Percentiles rank a stretch among this genome's conserved stretches.
These are phyloP conservation scores for Lolium rigidum DNA, from an alignment of 176 grass and related monocot genomes.

Conservation along the genomic window DNA sequence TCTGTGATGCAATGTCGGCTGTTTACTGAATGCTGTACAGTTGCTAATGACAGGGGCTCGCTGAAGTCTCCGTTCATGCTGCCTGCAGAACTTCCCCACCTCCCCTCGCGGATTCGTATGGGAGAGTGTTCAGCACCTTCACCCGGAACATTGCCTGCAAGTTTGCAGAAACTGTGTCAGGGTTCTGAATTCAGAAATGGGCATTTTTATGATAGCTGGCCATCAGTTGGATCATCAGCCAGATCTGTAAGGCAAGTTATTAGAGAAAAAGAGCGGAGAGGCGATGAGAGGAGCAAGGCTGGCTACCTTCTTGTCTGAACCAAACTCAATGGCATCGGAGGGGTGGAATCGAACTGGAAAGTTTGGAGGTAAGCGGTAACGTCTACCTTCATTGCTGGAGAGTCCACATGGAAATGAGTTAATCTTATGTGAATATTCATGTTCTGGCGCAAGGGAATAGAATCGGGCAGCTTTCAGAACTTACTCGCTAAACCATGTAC, in stretches of 20 bases:
- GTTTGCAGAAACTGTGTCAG: not conserved
- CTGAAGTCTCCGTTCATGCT: conserved; percentile 49
- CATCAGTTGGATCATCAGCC: not conserved
- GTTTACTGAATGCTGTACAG: conserved; percentile 55
- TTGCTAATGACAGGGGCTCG: conserved; percentile 5
- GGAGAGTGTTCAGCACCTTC: conserved; percentile 74
- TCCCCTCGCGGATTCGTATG: conserved; percentile 56
- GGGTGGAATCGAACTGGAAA: conserved; percentile 84
- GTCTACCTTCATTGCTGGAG: conserved; percentile 82
- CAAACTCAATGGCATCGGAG: conserved; percentile 76
- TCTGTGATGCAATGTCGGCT: conserved; percentile 9
- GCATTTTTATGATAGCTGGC: not conserved
- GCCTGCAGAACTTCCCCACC: conserved; percentile 63
- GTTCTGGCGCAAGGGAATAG: conserved; percentile 3
- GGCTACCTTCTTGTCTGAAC: conserved; percentile 84
- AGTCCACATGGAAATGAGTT: conserved; percentile 20
- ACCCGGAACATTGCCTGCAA: conserved; percentile 79
- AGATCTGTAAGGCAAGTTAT: not conserved
- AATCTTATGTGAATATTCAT: conserved; percentile 14
- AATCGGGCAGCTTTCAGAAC: conserved; percentile 37
- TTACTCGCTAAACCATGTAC: conserved; percentile 93
- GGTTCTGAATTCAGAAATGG: conserved; percentile 3
- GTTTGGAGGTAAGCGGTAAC: conserved; percentile 70
- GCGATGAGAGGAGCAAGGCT: not conserved
- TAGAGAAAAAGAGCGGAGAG: not conserved